These are phyloP conservation scores for Inonotus obliquus DNA, from an alignment of 1,284 basidiomycete genomes.

Conservation along the genomic window DNA sequence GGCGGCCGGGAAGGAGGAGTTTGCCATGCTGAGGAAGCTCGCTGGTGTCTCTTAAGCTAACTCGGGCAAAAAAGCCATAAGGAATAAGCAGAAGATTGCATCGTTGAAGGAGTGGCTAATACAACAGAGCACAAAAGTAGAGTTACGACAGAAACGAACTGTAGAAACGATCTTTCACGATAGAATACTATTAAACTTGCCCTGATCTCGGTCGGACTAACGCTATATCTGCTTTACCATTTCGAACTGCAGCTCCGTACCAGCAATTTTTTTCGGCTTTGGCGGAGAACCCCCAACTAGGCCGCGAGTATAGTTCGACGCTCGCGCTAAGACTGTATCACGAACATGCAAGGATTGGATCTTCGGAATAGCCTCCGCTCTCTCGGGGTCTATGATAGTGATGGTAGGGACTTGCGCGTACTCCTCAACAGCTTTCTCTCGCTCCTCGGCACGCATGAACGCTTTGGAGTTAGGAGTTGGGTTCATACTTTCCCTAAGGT, in stretches of 20 bases:
- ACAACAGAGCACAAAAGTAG: neutral
- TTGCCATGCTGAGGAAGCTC: constrained; percentile 65
- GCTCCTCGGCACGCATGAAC: neutral
- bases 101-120: neutral
- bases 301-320: constrained; percentile 1
- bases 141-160: neutral
- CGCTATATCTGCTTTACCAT: neutral
- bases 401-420: neutral
- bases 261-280: neutral
- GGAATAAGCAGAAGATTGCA: neutral
- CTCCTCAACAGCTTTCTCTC: neutral
- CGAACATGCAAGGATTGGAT: neutral
- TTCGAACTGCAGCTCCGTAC: constrained; percentile 7
- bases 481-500: neutral
- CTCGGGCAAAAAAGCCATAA: neutral
- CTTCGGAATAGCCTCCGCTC: neutral
- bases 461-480: neutral
- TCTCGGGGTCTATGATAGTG: neutral
- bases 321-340: constrained; percentile 3
- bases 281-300: neutral
- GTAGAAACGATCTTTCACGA: neutral
- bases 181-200: neutral
- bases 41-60: constrained; percentile 35
- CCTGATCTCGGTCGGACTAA: neutral
- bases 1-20: constrained; percentile 82